Conservation (phyloP, 1,139 yeast species). For the Pichia sorboxylosa region DNA sequence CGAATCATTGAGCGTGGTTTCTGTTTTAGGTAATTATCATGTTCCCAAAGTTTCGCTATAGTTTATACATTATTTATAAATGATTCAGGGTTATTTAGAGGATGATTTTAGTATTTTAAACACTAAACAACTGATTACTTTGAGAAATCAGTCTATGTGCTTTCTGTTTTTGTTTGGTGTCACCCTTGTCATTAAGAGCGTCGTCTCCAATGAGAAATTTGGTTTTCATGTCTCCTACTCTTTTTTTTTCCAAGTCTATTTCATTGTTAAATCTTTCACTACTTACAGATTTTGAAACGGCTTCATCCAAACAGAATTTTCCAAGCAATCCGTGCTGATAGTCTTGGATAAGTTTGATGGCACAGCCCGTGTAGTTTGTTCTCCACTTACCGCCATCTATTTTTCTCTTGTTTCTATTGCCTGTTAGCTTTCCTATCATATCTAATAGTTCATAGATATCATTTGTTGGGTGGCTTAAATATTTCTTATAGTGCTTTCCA, state of each 20-base stretch:
- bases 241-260: slow-evolving; percentile 15
- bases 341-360: slow-evolving; percentile 54
- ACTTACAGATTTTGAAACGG: slow-evolving; percentile 14
- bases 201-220: slow-evolving; percentile 5
- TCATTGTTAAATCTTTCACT: slow-evolving; percentile 15
- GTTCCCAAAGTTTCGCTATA: too few species aligned
- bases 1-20: too few species aligned
- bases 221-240: slow-evolving; percentile 21
- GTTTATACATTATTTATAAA: too few species aligned
- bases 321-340: slow-evolving; percentile 53
- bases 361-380: slow-evolving; percentile 31
- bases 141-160: slow-evolving; percentile 1
- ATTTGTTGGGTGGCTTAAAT: slow-evolving; percentile 59
- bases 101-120: too few species aligned
- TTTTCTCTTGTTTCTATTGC: slow-evolving; percentile 21
- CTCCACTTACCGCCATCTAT: slow-evolving; percentile 27
- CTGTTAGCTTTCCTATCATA: slow-evolving; percentile 37
- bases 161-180: not conserved
- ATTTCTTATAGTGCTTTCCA: slow-evolving; percentile 36
- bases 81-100: too few species aligned
- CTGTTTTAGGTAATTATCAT: too few species aligned
- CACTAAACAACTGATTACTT: slow-evolving; percentile 6
- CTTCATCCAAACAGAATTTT: slow-evolving; percentile 26
- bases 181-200: not conserved
- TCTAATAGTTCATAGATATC: slow-evolving; percentile 50